These are phyloP conservation scores for Carnegiea gigantea DNA, from an alignment of 179 eudicot species.

Conservation along the genomic window DNA sequence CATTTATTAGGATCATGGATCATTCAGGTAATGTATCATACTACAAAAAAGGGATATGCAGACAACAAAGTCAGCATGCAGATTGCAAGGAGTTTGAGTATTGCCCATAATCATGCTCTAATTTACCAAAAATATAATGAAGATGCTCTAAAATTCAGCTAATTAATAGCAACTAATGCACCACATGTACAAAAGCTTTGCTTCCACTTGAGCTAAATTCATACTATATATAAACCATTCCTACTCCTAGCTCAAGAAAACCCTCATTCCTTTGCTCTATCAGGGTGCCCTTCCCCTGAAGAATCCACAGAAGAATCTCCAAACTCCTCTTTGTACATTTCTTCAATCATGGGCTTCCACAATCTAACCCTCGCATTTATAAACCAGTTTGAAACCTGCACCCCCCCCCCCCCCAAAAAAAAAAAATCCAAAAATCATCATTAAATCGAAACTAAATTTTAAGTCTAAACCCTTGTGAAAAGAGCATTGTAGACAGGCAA, in stretches of 20 bases:
- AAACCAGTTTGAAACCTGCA: slow-evolving; percentile 87
- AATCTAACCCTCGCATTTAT: slow-evolving; percentile 89
- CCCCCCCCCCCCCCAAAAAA: not conserved
- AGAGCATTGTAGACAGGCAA: not conserved
- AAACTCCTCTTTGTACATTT: slow-evolving; percentile 90
- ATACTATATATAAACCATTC: not conserved
- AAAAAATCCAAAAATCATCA: not conserved
- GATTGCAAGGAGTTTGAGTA: not conserved
- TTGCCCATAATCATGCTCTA: not conserved
- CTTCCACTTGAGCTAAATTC: slow-evolving; percentile 2
- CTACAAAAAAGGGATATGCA: not conserved
- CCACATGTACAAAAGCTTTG: slow-evolving; percentile 27
- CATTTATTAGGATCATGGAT: not conserved
- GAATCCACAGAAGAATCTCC: slow-evolving; percentile 64
- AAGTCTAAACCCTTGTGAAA: not conserved
- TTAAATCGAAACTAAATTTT: not conserved
- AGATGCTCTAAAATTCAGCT: slow-evolving; percentile 20
- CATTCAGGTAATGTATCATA: not conserved
- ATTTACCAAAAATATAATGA: slow-evolving; percentile 15
- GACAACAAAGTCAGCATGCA: not conserved
- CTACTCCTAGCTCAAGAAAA: not conserved
- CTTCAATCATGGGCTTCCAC: slow-evolving; percentile 98
- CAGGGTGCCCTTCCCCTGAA: slow-evolving; percentile 40
- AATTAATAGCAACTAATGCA: slow-evolving; percentile 24
- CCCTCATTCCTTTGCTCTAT: slow-evolving; percentile 41